Evolutionary conservation across 2,329 filamentous ascomycete species (phyloP), one percentile per base, ranked within the genome.

Genomic region (Uncinocarpus reesii): DNA sequence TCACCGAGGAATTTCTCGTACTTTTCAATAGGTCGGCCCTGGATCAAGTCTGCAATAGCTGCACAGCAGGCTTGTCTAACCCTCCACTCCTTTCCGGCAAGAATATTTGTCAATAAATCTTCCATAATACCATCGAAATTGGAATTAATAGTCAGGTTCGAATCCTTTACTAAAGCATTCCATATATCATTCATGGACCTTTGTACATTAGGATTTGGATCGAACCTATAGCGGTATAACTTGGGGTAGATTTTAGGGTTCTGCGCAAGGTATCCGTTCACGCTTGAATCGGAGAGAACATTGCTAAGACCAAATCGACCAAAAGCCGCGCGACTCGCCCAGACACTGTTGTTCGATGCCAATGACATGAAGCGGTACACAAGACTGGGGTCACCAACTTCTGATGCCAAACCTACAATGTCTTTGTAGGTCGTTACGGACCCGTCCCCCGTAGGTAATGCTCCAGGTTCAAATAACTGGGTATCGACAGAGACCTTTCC

Each of bases 281-380:
- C 73, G 50, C 75, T 80, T 0, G 89, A 89, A 58, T 94, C 87
- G 0, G 87, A 92, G 41, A 98, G 77, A 52, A 98, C 90, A 56
- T 79, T 92, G 63, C 88, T 93, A 42, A 98, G 75, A 0, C 92
- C 92, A 56, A 96, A 95, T 8, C 88, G 79, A 2, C 92, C 92
- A 66, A 98, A 96, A 0, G 92, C 92, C 1, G 92, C 93, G 43
- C 92, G 80, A n/a, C 88, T 94, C 1, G 88, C 90, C 92, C 92
- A 98, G 13, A 94, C 93, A 0, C 89, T 88, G 41, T 94, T 93
- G 60, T 95, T 95, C 1, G 88, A 87, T 2, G 92, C 92, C 56
- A 98, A 75, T 0, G 89, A 90, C 92, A 98, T 98, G 69, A 98
- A 96, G 52, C 89, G 87, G 71, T 98, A 98, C 1, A 96, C 86